Base-by-base conservation (phyloP, 805 yeast genomes). In the Candida rishiriensis region DNA sequence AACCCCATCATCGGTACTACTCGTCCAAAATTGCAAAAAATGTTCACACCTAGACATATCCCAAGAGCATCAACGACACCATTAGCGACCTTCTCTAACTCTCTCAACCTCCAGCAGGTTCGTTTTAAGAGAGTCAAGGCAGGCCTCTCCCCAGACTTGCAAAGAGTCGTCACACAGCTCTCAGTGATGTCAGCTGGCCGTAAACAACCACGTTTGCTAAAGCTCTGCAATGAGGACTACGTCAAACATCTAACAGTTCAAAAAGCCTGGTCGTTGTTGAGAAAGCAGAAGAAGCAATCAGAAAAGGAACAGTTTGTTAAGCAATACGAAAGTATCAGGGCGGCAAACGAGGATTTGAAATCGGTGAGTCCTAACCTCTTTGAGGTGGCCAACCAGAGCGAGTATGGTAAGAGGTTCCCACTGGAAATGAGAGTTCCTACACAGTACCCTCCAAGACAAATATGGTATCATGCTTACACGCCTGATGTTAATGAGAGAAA, bases 341-440 rank as follows among this genome's bases (percentile, higher is more conserved):
- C 71, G 33, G 97, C 98, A 3, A 81, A 88, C 80, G 79, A 77
- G 38, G 85, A 80, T 49, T 76, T 91, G 57, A 66, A 78, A 53
- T 44, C 54, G 3, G 58, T 75, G 9, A 72, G 71, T 48, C 79
- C 81, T 0, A 72, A 66, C 38, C 68, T 91, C 41, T 89, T 71
- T 54, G 75, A 71, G 42, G 70, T 70, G 29, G 95, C 96, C 10
- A 82, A 79, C 54, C 63, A 63, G 29, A 66, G 70, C 40, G 83
- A 84, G 52, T 63, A 64, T 36, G 71, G 72, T 46, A 76, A 77
- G 53, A 71, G 88, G 56, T 89, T 87, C 63, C 91, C 96, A 5
- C 67, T 86, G 55, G 97, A 91, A 58, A 62, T 88, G 63, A 79
- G 93, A 59, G 80, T 87, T 10, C 99, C 99, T 16, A 85, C 95